phyloP scores from a whole-genome alignment of 257 asterid genomes.

The Solanum piurae region DNA sequence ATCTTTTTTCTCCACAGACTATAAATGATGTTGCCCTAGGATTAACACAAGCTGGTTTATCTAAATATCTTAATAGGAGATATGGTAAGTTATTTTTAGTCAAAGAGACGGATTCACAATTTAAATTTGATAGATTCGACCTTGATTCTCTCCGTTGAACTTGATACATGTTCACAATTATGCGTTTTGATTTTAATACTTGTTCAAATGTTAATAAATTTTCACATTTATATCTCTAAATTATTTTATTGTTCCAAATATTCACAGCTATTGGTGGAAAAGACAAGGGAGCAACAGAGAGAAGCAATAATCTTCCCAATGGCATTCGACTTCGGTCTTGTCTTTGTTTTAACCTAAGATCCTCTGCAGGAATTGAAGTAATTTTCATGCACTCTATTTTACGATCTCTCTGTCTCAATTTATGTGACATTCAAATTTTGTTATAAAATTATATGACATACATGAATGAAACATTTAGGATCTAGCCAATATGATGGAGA shows the following conservation, averaged over 20 bases:
- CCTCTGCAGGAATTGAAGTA: conserved; percentile 26
- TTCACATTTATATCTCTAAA: background rate
- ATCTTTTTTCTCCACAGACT: conserved; percentile 12
- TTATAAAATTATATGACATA: background rate
- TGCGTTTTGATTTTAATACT: too few relatives aligned
- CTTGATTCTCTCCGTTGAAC: background rate
- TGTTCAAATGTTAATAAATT: too few relatives aligned
- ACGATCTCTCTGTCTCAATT: background rate
- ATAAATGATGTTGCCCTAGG: conserved; percentile 36
- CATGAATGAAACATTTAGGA: background rate
- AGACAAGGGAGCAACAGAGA: conserved; percentile 3
- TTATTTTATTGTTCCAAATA: background rate
- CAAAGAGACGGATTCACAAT: background rate
- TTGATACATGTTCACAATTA: background rate
- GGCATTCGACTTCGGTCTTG: conserved; percentile 21
- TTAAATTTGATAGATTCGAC: background rate
- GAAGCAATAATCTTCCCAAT: conserved; percentile 19
- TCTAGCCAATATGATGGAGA: conserved; percentile 8
- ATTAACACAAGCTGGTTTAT: conserved; percentile 30
- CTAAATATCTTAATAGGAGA: conserved; percentile 30
- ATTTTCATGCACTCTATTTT: background rate
- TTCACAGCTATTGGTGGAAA: conserved; percentile 8
- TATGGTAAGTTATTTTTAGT: conserved; percentile 12
- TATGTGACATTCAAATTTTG: background rate
- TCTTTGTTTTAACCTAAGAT: conserved; percentile 26